Base-by-base conservation (phyloP, 345 rosid genomes). In the Arabis alpina region DNA sequence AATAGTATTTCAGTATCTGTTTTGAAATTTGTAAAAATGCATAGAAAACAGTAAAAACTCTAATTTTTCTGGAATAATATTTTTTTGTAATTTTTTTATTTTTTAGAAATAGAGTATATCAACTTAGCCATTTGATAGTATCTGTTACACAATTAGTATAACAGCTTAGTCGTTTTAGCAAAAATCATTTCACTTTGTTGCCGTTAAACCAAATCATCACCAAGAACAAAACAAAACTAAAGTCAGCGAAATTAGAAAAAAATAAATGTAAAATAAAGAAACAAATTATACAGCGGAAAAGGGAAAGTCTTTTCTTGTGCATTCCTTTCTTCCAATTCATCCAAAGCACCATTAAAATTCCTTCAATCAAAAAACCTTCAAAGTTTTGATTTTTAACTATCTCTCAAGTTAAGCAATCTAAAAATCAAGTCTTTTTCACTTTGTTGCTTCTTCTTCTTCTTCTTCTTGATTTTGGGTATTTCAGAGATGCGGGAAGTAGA, bases 281-380 rank as follows among this genome's bases (percentile, higher is more conserved):
- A 9, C 2, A 6, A 6, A 34, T 30, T 4, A 34, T 14, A 62
- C 7, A 57, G 2, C 0, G 51, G 24, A 67, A 74, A 74, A 74
- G 19, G 64, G 32, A 42, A 59, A 54, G 41, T 47, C 59, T 48
- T 68, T 36, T 19, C 1, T 28, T 74, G 70, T 39, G 74, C 48
- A 68, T 75, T 75, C 79, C 85, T 88, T 82, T 75, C 93, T 87
- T 87, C 54, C 66, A 87, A 85, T 88, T 41, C 85, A 85, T 74
- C 80, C 84, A 71, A 50, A 57, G 57, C 69, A 64, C 65, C 78
- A 73, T 43, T 43, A 62, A 28, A 28, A 49, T 32, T 6, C 48
- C 41, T 4, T 44, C 42, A 53, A 45, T 36, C 61, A 41, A 14
- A 42, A 19, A 41, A 23, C 42, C 34, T 61, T 43, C 4, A 19